phyloP scores from a whole-genome alignment of 345 rosid species.

The Aegle marmelos region DNA sequence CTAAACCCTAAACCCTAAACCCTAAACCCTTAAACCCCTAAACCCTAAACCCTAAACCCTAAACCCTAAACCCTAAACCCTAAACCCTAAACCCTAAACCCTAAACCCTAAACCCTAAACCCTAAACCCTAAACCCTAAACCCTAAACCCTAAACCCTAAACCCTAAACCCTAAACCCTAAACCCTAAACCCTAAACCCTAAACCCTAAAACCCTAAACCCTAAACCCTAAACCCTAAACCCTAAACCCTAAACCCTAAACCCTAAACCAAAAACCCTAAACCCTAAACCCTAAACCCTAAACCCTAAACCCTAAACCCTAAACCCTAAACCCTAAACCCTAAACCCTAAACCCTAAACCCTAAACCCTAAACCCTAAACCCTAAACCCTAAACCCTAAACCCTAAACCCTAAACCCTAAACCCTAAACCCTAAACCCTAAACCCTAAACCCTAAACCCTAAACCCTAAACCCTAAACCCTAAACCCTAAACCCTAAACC shows the following conservation, averaged over 20 bases:
- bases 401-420: background rate
- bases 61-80: constrained; percentile 6
- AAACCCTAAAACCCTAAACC: constrained; percentile 8
- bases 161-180: constrained; percentile 4
- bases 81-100: background rate
- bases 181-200: background rate
- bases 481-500: constrained; percentile 16
- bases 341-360: background rate
- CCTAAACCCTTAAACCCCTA: background rate
- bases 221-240: constrained; percentile 1
- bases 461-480: constrained; percentile 13
- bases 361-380: constrained; percentile 4
- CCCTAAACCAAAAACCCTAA: too few relatives aligned
- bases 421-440: too few relatives aligned
- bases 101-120: background rate
- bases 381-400: background rate
- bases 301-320: constrained; percentile 15
- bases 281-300: constrained; percentile 7
- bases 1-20: constrained; percentile 2
- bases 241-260: background rate
- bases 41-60: constrained; percentile 6
- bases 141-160: constrained; percentile 3
- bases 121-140: background rate
- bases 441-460: constrained; percentile 13
- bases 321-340: constrained; percentile 11